These are phyloP conservation scores for Mangifera indica DNA, from an alignment of 345 rosid species.

Conservation along the genomic window DNA sequence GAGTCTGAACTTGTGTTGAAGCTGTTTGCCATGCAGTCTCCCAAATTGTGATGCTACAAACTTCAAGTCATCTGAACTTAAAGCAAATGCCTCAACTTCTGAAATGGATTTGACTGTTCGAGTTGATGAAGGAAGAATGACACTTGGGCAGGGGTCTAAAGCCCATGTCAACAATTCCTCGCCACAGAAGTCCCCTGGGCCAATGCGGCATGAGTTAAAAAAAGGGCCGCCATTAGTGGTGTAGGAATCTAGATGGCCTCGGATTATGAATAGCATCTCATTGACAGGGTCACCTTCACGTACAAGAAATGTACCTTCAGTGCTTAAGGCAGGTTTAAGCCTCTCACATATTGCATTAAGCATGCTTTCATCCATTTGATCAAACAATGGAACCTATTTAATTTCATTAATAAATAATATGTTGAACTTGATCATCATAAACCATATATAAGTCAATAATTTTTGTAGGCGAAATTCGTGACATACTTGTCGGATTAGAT, in stretches of 20 bases:
- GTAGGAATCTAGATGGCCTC: slow-evolving; percentile 85
- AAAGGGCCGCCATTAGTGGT: slow-evolving; percentile 93
- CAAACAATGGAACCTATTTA: slow-evolving; percentile 78
- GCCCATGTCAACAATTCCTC: slow-evolving; percentile 95
- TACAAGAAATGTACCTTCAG: slow-evolving; percentile 68
- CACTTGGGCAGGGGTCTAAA: slow-evolving; percentile 62
- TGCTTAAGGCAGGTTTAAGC: slow-evolving; percentile 71
- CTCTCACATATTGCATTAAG: slow-evolving; percentile 91
- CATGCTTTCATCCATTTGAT: slow-evolving; percentile 93
- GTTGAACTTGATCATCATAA: neutral
- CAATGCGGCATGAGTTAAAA: slow-evolving; percentile 74
- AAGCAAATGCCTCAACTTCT: slow-evolving; percentile 87
- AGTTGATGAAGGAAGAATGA: slow-evolving; percentile 73
- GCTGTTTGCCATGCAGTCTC: slow-evolving; percentile 77
- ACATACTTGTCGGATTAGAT: slow-evolving; percentile 86
- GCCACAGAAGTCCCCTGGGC: slow-evolving; percentile 88
- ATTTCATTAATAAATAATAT: neutral
- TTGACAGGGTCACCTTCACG: slow-evolving; percentile 92
- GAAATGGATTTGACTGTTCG: slow-evolving; percentile 72
- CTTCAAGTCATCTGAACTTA: slow-evolving; percentile 71
- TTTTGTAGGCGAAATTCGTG: neutral
- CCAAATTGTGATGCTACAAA: slow-evolving; percentile 85
- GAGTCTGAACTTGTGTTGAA: slow-evolving; percentile 75
- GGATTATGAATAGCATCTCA: slow-evolving; percentile 85
- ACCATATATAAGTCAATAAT: neutral